phyloP scores from a whole-genome alignment of 164 flowering plant genomes.

The Amborella trichopoda region DNA sequence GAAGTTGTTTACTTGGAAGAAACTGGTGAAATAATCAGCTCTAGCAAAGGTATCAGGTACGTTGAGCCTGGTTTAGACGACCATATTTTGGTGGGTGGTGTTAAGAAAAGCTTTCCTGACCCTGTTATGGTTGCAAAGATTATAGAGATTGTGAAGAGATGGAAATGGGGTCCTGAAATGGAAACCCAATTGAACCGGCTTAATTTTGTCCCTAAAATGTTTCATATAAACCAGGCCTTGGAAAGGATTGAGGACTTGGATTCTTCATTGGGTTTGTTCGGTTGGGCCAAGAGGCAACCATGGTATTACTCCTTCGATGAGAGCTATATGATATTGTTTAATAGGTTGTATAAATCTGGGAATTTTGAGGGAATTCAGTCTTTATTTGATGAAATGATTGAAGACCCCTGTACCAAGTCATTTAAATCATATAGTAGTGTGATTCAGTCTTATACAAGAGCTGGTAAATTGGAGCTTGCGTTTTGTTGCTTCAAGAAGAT shows the following conservation, averaged over 20 bases:
- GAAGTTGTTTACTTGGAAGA: constrained; percentile 86
- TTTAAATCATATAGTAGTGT: constrained; percentile 53
- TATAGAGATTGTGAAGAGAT: constrained; percentile 75
- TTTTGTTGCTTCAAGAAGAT: constrained; percentile 88
- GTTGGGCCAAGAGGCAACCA: constrained; percentile 79
- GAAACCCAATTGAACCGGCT: constrained; percentile 81
- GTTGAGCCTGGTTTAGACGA: constrained; percentile 84
- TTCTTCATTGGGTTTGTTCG: constrained; percentile 52
- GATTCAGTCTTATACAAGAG: constrained; percentile 70
- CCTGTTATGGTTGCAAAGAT: constrained; percentile 67
- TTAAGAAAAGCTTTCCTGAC: constrained; percentile 65
- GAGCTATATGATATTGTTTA: constrained; percentile 47
- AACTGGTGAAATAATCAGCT: constrained; percentile 51
- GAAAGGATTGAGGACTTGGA: constrained; percentile 51
- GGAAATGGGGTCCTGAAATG: constrained; percentile 99
- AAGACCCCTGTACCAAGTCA: constrained; percentile 25
- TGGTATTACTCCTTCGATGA: constrained; percentile 69
- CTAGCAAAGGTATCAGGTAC: constrained; percentile 67
- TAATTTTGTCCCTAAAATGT: constrained; percentile 75
- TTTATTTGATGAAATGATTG: constrained; percentile 76
- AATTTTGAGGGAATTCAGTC: constrained; percentile 68
- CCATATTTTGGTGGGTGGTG: constrained; percentile 79
- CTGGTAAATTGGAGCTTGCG: constrained; percentile 83
- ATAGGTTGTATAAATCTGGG: constrained; percentile 44
- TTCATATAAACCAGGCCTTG: constrained; percentile 52